Conservation (phyloP, 768 basidiomycete species). For the Serendipita vermifera region DNA sequence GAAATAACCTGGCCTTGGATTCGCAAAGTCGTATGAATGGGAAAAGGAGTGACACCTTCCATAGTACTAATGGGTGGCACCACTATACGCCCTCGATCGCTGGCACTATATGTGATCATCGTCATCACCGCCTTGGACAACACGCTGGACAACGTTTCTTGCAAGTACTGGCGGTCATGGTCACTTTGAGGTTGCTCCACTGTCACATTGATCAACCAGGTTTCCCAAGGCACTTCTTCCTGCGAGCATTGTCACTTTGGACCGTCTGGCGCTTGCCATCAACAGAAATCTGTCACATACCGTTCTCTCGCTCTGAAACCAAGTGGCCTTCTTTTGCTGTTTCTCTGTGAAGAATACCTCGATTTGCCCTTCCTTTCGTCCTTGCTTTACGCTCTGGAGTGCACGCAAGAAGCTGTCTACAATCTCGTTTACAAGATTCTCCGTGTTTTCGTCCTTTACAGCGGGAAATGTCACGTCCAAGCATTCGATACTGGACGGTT, state of each 20-base stretch:
- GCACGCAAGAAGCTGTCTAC: slow-evolving; percentile 70
- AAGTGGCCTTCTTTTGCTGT: background rate
- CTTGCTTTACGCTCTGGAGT: slow-evolving; percentile 51
- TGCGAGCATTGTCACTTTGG: slow-evolving; percentile 19
- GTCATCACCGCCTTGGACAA: slow-evolving; percentile 53
- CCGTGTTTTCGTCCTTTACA: slow-evolving; percentile 59
- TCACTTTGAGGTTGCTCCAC: slow-evolving; percentile 58
- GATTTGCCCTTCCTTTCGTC: slow-evolving; percentile 66
- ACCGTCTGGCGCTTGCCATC: too few species aligned
- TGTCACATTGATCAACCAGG: slow-evolving; percentile 75
- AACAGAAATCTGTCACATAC: background rate
- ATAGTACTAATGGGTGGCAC: slow-evolving; percentile 75
- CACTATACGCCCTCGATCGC: slow-evolving; percentile 56
- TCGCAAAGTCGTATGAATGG: slow-evolving; percentile 24
- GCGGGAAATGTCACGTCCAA: slow-evolving; percentile 80
- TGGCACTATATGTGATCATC: slow-evolving; percentile 67
- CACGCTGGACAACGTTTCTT: slow-evolving; percentile 43
- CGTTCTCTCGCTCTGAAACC: slow-evolving; percentile 42
- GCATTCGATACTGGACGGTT: slow-evolving; percentile 63
- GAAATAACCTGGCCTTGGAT: too few species aligned
- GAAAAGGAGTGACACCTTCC: slow-evolving; percentile 66
- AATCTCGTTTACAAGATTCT: slow-evolving; percentile 58
- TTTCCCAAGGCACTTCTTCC: slow-evolving; percentile 80
- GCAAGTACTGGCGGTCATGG: slow-evolving; percentile 42
- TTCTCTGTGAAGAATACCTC: slow-evolving; percentile 30